Evolutionary conservation across 1,139 yeast genomes (phyloP).

Genomic region (Nakaseomyces uthaithaninus): DNA sequence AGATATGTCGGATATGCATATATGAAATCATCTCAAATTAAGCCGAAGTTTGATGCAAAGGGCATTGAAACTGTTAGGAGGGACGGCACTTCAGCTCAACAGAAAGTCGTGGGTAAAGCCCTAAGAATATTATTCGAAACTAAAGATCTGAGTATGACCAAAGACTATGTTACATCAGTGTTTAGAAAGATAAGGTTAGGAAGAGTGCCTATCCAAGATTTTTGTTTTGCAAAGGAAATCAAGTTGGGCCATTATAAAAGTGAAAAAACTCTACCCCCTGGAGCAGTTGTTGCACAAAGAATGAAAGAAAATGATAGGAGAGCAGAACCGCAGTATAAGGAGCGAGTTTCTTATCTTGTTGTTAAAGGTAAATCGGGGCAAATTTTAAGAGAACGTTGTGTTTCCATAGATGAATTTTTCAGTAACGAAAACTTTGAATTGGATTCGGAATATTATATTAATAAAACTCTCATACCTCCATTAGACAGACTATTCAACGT

Average conservation of each 20-base stretch:
- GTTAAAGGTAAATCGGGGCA: conserved; percentile 56
- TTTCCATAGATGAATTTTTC: conserved; percentile 68
- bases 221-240: conserved; percentile 89
- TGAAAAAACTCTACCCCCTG: conserved; percentile 73
- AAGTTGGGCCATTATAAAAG: conserved; percentile 74
- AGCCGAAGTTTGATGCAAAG: conserved; percentile 81
- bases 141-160: conserved; percentile 60
- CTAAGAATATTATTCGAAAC: conserved; percentile 65
- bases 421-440: conserved; percentile 41
- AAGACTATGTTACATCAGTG: conserved; percentile 53
- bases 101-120: conserved; percentile 65
- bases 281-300: conserved; percentile 69
- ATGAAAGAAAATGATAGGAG: conserved; percentile 58
- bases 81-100: conserved; percentile 92
- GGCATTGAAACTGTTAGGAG: conserved; percentile 92
- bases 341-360: conserved; percentile 82
- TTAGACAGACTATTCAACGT: conserved; percentile 74
- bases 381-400: conserved; percentile 68
- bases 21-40: conserved; percentile 47
- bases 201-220: conserved; percentile 64
- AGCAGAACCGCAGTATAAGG: conserved; percentile 78
- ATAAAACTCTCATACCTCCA: conserved; percentile 80
- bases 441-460: conserved; percentile 80
- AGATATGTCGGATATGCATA: conserved; percentile 82
- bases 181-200: conserved; percentile 58